phyloP scores from a whole-genome alignment of 2,329 filamentous ascomycete species.

The Exophiala sideris region DNA sequence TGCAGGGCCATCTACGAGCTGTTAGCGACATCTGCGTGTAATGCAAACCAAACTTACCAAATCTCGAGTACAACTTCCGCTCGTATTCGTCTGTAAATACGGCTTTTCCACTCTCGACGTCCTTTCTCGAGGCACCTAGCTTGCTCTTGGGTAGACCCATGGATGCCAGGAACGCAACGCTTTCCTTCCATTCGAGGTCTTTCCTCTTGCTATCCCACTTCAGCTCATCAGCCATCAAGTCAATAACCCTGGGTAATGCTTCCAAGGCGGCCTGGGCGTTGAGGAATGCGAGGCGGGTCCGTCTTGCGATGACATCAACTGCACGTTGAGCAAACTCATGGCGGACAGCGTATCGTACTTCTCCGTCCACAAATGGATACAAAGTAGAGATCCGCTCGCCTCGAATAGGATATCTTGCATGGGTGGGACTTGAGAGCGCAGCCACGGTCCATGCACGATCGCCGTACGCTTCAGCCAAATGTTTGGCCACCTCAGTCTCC shows the following conservation, averaged over 20 bases:
- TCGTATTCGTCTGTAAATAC: slow-evolving; percentile 43
- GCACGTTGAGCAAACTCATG: slow-evolving; percentile 92
- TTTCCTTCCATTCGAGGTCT: slow-evolving; percentile 77
- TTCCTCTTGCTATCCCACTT: slow-evolving; percentile 71
- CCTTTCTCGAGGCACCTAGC: slow-evolving; percentile 52
- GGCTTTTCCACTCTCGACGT: slow-evolving; percentile 57
- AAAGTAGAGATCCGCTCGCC: slow-evolving; percentile 74
- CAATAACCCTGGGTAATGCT: slow-evolving; percentile 78
- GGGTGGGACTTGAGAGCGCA: slow-evolving; percentile 71
- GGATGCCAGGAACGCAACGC: slow-evolving; percentile 54
- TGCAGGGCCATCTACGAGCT: slow-evolving; percentile 49
- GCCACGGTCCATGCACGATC: slow-evolving; percentile 91
- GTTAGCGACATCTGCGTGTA: neutral
- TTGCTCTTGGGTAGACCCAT: slow-evolving; percentile 61
- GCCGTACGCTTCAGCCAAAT: slow-evolving; percentile 82
- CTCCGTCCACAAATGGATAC: slow-evolving; percentile 89
- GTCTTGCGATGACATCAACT: slow-evolving; percentile 79
- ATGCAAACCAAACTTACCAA: slow-evolving; percentile 35
- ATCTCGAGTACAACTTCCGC: slow-evolving; percentile 40
- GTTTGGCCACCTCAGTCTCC: slow-evolving; percentile 87
- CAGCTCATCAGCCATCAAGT: slow-evolving; percentile 82
- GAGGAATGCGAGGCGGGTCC: slow-evolving; percentile 82
- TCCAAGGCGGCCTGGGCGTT: slow-evolving; percentile 89
- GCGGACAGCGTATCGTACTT: slow-evolving; percentile 80
- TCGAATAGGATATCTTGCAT: slow-evolving; percentile 75